Evolutionary conservation across 2,329 filamentous ascomycete species (phyloP), one percentile per base, ranked within the genome.

Genomic region (Trichoderma brevicompactum): DNA sequence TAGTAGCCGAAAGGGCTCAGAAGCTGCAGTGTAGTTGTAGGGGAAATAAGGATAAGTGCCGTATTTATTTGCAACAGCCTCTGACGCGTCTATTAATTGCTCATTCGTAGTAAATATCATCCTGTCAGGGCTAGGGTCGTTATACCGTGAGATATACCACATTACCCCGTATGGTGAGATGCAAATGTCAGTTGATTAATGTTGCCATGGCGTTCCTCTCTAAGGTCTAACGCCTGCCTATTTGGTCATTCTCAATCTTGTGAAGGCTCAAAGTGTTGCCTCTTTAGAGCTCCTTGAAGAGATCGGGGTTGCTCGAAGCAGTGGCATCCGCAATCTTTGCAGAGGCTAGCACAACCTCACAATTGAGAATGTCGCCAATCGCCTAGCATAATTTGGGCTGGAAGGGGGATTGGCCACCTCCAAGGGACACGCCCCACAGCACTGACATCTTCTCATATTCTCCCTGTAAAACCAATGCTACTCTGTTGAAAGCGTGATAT

Each of bases 281-380:
- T n/a, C n/a, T n/a, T n/a, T n/a, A n/a, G n/a, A n/a, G n/a, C n/a
- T n/a, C n/a, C n/a, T n/a, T n/a, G n/a, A n/a, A n/a, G n/a, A n/a
- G n/a, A n/a, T n/a, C n/a, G n/a, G n/a, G n/a, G n/a, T n/a, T n/a
- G n/a, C n/a, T n/a, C n/a, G n/a, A n/a, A n/a, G n/a, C n/a, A n/a
- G n/a, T n/a, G n/a, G n/a, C n/a, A n/a, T n/a, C n/a, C n/a, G n/a
- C n/a, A n/a, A n/a, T n/a, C n/a, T n/a, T n/a, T n/a, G n/a, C n/a
- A n/a, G n/a, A n/a, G n/a, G n/a, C n/a, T n/a, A n/a, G n/a, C n/a
- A n/a, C n/a, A n/a, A n/a, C n/a, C n/a, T n/a, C n/a, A n/a, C n/a
- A n/a, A n/a, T n/a, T n/a, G n/a, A n/a, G n/a, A n/a, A n/a, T 75
- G 40, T 76, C 80, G 67, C 82, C 82, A 58, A 78, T 79, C n/a